phyloP scores from a whole-genome alignment of 2,329 filamentous ascomycete genomes.

The Dothiorella sarmentorum region DNA sequence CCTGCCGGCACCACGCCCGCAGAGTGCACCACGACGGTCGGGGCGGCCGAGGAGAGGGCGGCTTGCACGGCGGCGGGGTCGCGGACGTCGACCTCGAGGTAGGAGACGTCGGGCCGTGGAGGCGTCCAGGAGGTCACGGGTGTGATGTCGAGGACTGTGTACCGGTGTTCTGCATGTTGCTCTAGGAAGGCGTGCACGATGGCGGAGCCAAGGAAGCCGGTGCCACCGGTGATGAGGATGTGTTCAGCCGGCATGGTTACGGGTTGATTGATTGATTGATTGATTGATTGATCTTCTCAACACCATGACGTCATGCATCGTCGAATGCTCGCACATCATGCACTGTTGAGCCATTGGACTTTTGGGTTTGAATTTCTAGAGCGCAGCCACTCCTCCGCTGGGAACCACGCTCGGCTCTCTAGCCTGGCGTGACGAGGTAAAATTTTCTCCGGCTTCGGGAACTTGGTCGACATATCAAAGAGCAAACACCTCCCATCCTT shows the following conservation, averaged over 20 bases:
- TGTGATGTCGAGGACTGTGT: slow-evolving; percentile 38
- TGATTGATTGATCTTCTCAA: neutral
- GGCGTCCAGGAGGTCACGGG: slow-evolving; percentile 19
- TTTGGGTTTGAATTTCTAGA: no score
- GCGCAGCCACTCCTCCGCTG: no score
- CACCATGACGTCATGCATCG: slow-evolving; percentile 17
- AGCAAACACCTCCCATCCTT: neutral
- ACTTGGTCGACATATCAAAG: no score
- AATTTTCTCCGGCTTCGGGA: slow-evolving; percentile 3
- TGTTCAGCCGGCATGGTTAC: neutral
- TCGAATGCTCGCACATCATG: neutral
- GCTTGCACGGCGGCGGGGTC: slow-evolving; percentile 31
- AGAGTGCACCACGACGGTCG: slow-evolving; percentile 87
- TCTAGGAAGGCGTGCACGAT: slow-evolving; percentile 39
- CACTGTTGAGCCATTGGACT: no score
- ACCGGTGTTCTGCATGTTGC: slow-evolving; percentile 34
- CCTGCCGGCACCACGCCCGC: slow-evolving; percentile 53
- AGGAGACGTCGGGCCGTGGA: slow-evolving; percentile 27
- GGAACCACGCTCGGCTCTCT: no score
- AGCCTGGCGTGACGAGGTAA: neutral
- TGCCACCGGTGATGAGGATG: slow-evolving; percentile 47
- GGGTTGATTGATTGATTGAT: neutral
- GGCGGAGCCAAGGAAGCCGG: slow-evolving; percentile 45
- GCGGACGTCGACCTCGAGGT: slow-evolving; percentile 41
- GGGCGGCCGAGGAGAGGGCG: slow-evolving; percentile 61